A percentile compares a stretch with the other conserved stretches of the same genome.
Conservation (phyloP, 164 flowering plant species). For the Annona cherimola region DNA sequence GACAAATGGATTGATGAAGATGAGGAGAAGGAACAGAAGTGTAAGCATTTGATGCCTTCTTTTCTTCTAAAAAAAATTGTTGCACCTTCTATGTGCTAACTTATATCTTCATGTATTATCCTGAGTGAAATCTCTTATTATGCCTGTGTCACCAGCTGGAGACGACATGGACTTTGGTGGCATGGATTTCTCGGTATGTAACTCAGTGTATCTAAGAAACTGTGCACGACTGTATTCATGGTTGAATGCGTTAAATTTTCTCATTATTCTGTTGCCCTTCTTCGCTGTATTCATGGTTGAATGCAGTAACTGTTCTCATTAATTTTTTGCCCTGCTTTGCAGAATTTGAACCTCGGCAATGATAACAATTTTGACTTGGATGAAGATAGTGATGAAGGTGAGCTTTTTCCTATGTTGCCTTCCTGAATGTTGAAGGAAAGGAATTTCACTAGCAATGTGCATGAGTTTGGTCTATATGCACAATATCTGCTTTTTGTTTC, state of each 20-base stretch:
- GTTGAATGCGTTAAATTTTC: not conserved
- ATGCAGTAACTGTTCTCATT: not conserved
- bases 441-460: not conserved
- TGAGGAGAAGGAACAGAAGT: conserved; percentile 35
- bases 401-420: too few species aligned
- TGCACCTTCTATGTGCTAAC: not conserved
- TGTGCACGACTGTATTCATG: not conserved
- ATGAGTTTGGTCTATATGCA: not conserved
- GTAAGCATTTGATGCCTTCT: not conserved
- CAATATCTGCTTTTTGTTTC: not conserved
- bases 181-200: conserved; percentile 58
- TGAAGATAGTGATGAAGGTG: conserved; percentile 25
- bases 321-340: conserved; percentile 5
- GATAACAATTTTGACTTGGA: conserved; percentile 20
- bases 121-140: not conserved
- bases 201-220: not conserved
- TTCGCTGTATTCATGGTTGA: conserved; percentile 18
- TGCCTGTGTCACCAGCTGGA: conserved; percentile 21
- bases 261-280: not conserved
- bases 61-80: not conserved
- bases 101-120: not conserved
- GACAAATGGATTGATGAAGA: conserved; percentile 86
- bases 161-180: conserved; percentile 44
- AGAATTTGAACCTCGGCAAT: conserved; percentile 30
- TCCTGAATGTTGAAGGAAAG: conserved; percentile 25